Evolutionary conservation across 768 basidiomycete genomes (phyloP).

Genomic region (Boletus rubroflammeus): DNA sequence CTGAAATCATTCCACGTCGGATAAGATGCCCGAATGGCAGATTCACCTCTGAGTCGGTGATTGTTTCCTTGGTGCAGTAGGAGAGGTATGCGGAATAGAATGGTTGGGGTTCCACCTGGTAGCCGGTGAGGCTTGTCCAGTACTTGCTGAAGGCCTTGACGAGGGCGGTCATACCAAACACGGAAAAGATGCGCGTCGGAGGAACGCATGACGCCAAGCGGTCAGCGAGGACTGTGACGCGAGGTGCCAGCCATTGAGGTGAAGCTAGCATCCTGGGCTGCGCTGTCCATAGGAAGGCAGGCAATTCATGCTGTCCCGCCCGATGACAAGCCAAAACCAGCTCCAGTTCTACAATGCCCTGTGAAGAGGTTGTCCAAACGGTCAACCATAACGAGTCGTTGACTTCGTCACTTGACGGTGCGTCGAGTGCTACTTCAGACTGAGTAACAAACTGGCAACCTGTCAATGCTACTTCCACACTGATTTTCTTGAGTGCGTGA

Average conservation of each 20-base stretch:
- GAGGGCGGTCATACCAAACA: constrained; percentile 44
- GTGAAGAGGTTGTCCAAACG: constrained; percentile 39
- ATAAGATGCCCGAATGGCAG: constrained; percentile 36
- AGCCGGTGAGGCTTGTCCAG: constrained; percentile 44
- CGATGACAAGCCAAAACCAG: constrained; percentile 46
- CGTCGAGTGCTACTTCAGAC: constrained; percentile 31
- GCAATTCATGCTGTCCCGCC: constrained; percentile 44
- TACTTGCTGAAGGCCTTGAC: constrained; percentile 40
- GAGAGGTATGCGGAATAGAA: constrained; percentile 51
- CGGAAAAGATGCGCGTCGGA: constrained; percentile 46
- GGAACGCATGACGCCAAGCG: constrained; percentile 38
- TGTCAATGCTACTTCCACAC: constrained; percentile 36
- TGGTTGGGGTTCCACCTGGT: constrained; percentile 37
- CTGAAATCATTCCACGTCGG: constrained; percentile 37
- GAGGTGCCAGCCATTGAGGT: constrained; percentile 30
- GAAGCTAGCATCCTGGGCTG: constrained; percentile 25
- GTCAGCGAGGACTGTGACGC: constrained; percentile 36
- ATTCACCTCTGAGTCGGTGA: constrained; percentile 25
- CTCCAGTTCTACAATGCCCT: constrained; percentile 34
- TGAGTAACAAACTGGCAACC: constrained; percentile 35
- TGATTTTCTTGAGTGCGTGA: constrained; percentile 44
- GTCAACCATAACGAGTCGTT: constrained; percentile 47
- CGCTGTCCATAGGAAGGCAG: constrained; percentile 50
- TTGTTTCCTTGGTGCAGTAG: constrained; percentile 39
- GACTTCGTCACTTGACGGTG: constrained; percentile 19